Conservation (phyloP, 139 green algal species). For the Mesotaenium endlicherianum region DNA sequence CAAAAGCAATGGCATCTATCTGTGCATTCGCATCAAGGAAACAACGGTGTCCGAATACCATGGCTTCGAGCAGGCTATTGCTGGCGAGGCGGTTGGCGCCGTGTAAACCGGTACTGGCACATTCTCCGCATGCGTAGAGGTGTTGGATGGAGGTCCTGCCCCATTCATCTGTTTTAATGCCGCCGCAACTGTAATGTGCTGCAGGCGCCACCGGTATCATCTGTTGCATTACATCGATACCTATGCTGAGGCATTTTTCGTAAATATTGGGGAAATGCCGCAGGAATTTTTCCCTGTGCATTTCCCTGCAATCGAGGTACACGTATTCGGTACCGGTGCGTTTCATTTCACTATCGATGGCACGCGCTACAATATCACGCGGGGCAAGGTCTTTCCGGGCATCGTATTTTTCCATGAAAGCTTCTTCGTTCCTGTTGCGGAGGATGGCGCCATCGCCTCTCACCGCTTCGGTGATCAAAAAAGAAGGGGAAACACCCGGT, state of each 20-base stretch:
- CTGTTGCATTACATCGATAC: constrained; percentile 87
- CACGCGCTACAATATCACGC: constrained; percentile 86
- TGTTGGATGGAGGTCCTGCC: constrained; percentile 81
- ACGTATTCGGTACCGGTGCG: constrained; percentile 78
- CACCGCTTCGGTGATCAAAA: constrained; percentile 93
- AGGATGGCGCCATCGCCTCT: constrained; percentile 84
- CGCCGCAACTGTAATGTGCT: constrained; percentile 96
- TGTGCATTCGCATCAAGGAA: background rate
- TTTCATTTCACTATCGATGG: constrained; percentile 68
- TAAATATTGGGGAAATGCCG: constrained; percentile 94
- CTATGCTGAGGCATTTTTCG: constrained; percentile 43
- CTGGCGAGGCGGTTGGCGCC: constrained; percentile 93
- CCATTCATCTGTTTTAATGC: constrained; percentile 70
- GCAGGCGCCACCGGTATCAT: constrained; percentile 90
- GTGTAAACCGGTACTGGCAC: constrained; percentile 86
- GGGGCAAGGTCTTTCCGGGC: constrained; percentile 84
- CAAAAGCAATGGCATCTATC: background rate
- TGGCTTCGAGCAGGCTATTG: constrained; percentile 89
- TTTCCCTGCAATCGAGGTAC: constrained; percentile 86
- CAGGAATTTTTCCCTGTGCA: constrained; percentile 66
- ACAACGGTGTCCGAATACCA: background rate
- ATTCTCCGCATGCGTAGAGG: constrained; percentile 89
- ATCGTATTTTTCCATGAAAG: constrained; percentile 92
- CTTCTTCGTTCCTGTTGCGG: constrained; percentile 75
- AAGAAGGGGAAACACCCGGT: constrained; percentile 43